These are phyloP conservation scores for Nevesoporus exiguus DNA, from an alignment of 768 basidiomycete genomes.

Conservation along the genomic window DNA sequence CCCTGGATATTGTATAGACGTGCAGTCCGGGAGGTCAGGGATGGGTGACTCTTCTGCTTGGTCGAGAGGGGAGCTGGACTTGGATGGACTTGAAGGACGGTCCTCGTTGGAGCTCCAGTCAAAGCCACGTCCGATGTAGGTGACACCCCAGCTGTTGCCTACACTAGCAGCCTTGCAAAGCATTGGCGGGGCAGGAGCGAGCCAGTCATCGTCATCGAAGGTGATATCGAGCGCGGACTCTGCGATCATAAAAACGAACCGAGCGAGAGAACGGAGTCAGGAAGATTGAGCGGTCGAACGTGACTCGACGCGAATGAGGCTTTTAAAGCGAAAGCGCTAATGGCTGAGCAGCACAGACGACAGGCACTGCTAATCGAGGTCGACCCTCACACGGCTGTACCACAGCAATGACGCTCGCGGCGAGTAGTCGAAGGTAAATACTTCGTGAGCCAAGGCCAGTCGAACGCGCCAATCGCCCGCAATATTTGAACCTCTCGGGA, in stretches of 20 bases:
- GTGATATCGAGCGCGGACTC: constrained; percentile 55
- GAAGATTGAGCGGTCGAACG: background rate
- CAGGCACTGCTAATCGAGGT: constrained; percentile 2
- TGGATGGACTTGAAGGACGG: constrained; percentile 13
- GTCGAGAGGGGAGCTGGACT: constrained; percentile 7
- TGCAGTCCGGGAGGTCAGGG: constrained; percentile 13
- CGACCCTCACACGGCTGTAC: constrained; percentile 14
- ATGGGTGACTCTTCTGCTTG: constrained; percentile 6
- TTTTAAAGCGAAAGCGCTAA: background rate
- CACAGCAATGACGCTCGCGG: background rate
- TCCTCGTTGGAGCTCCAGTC: constrained; percentile 58
- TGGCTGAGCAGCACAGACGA: background rate
- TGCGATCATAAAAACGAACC: constrained; percentile 47
- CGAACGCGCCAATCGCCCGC: background rate
- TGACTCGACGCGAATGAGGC: background rate
- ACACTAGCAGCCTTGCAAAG: constrained; percentile 65
- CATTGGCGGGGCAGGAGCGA: constrained; percentile 44
- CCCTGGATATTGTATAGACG: constrained; percentile 8
- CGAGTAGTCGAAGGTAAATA: background rate
- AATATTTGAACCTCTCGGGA: background rate
- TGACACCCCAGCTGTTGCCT: constrained; percentile 81
- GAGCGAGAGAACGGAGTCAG: background rate
- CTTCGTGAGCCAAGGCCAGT: background rate
- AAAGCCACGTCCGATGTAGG: constrained; percentile 79
- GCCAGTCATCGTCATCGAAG: constrained; percentile 74